A percentile compares a stretch with the other conserved stretches of the same genome.
Conservation (phyloP, 208 protist genomes). For the Leishmania lainsoni region DNA sequence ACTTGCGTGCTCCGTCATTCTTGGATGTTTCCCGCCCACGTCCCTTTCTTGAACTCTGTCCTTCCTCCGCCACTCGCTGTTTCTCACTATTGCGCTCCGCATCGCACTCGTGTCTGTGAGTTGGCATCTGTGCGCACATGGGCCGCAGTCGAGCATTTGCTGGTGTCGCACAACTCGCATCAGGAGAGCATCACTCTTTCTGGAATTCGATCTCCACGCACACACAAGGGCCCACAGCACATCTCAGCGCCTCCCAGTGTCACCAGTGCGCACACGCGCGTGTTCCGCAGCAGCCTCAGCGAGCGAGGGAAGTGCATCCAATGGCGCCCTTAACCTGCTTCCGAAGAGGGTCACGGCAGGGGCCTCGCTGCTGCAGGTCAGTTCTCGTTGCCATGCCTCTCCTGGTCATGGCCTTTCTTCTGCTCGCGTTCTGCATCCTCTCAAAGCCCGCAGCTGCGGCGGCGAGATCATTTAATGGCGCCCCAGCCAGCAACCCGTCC, state of each 20-base stretch:
- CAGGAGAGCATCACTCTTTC: background rate
- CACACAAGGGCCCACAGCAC: background rate
- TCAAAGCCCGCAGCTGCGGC: background rate
- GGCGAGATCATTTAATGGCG: background rate
- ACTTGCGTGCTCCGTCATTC: background rate
- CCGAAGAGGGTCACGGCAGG: background rate
- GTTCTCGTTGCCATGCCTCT: background rate
- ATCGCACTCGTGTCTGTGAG: background rate
- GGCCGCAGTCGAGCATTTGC: background rate
- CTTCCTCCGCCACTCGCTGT: background rate
- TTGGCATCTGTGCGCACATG: background rate
- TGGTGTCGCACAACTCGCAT: background rate
- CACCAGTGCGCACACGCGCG: background rate
- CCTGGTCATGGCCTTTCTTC: background rate
- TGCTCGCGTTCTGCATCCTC: conserved; percentile 5
- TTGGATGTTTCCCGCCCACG: background rate
- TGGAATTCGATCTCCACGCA: background rate
- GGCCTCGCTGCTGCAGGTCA: background rate
- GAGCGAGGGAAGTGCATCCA: background rate
- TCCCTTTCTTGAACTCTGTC: background rate
- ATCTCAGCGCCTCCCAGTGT: background rate
- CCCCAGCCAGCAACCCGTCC: background rate
- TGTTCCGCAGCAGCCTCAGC: background rate
- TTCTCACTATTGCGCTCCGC: background rate
- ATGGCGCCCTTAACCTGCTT: background rate